Percentiles rank a stretch among this genome's conserved stretches.
These are phyloP conservation scores for Carallia brachiata DNA, from an alignment of 345 rosid genomes.

Conservation along the genomic window DNA sequence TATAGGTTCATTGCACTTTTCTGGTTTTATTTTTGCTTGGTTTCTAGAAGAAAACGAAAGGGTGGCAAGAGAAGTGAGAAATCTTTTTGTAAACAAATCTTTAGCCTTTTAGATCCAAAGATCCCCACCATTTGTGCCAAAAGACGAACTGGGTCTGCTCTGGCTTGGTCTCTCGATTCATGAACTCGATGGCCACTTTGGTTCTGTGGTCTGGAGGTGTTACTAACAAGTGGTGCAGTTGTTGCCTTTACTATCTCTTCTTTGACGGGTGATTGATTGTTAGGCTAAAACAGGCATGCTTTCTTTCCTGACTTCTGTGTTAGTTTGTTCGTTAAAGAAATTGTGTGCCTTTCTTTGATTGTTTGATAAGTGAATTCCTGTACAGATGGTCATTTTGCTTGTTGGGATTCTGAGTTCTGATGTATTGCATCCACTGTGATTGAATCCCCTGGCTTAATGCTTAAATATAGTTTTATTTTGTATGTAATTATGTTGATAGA, in stretches of 20 bases:
- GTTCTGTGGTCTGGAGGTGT: conserved; percentile 25
- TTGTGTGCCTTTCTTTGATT: neutral
- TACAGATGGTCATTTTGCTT: neutral
- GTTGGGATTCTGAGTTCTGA: neutral
- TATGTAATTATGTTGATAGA: too few relatives aligned
- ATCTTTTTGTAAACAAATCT: conserved; percentile 16
- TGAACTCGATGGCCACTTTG: conserved; percentile 26
- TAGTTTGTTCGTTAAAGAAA: neutral
- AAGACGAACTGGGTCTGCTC: conserved; percentile 26
- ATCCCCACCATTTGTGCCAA: conserved; percentile 25
- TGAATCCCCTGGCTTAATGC: conserved; percentile 12
- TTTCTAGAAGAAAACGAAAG: neutral
- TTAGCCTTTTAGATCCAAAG: conserved; percentile 23
- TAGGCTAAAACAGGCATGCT: conserved; percentile 28
- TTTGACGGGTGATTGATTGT: conserved; percentile 27
- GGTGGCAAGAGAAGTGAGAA: neutral
- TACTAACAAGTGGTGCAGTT: conserved; percentile 29
- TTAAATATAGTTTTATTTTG: neutral
- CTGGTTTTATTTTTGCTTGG: neutral
- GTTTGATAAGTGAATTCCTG: neutral
- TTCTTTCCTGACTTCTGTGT: conserved; percentile 6
- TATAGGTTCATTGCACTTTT: conserved; percentile 22
- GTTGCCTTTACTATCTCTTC: conserved; percentile 28
- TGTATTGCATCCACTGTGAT: conserved; percentile 3
- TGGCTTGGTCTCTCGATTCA: conserved; percentile 22